Evolutionary conservation across 2,329 filamentous ascomycete species (phyloP).

Genomic region (Claviceps pazoutovae): DNA sequence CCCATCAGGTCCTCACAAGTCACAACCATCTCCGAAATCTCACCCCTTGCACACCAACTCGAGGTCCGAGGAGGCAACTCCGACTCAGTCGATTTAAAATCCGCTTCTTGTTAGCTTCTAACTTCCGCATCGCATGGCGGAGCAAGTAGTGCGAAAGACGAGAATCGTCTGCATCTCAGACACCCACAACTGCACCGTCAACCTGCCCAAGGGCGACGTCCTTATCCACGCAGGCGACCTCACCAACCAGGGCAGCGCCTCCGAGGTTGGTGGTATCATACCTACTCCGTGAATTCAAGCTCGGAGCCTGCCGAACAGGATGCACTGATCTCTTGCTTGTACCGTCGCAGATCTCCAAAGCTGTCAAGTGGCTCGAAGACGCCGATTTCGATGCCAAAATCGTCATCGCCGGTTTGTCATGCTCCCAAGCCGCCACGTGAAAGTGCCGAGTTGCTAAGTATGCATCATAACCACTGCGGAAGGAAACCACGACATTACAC

Average conservation of each 20-base stretch:
- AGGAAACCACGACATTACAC: constrained; percentile 66
- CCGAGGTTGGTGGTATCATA: constrained; percentile 25
- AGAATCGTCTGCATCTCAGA: constrained; percentile 65
- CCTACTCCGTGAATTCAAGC: background rate
- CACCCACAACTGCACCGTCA: constrained; percentile 54
- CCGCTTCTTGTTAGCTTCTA: background rate
- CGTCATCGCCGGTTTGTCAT: constrained; percentile 47
- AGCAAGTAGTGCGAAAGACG: constrained; percentile 27
- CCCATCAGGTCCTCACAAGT: background rate
- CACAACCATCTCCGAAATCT: background rate
- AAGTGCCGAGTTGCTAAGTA: background rate
- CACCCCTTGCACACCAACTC: background rate
- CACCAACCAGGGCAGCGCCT: constrained; percentile 54
- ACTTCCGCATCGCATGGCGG: constrained; percentile 4
- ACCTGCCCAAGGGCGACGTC: constrained; percentile 57
- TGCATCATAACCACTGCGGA: background rate
- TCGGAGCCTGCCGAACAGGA: background rate
- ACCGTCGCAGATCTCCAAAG: constrained; percentile 37
- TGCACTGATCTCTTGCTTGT: background rate
- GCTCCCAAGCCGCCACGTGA: background rate
- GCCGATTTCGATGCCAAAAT: constrained; percentile 57
- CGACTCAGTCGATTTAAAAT: background rate
- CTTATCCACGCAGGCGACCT: constrained; percentile 66
- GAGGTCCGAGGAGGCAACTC: no score
- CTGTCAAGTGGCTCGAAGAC: constrained; percentile 52